Conservation (phyloP, 1,139 yeast genomes). For the Debaryomycetaceae sp. region DNA sequence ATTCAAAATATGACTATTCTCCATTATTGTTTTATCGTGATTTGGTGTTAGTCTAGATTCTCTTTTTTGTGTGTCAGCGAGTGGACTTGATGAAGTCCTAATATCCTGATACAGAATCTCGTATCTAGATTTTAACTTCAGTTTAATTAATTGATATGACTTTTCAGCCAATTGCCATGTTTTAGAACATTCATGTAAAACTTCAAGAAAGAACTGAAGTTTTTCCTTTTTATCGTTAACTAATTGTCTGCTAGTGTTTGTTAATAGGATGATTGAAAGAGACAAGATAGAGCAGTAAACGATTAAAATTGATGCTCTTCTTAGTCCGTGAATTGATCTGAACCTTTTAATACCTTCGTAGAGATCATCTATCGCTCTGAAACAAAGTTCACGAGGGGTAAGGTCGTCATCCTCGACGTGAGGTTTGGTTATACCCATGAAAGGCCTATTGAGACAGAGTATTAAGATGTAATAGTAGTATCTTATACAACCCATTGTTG, state of each 20-base stretch:
- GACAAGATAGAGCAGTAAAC: constrained; percentile 48
- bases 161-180: constrained; percentile 52
- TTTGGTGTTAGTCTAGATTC: neutral
- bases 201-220: constrained; percentile 37
- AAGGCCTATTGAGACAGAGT: constrained; percentile 58
- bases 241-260: constrained; percentile 27
- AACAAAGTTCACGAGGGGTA: constrained; percentile 33
- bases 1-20: neutral
- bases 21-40: neutral
- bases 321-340: constrained; percentile 37
- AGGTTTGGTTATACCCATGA: constrained; percentile 32
- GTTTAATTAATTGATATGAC: constrained; percentile 38
- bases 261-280: constrained; percentile 41
- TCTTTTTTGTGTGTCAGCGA: neutral
- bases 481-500: constrained; percentile 49
- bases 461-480: constrained; percentile 57
- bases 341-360: constrained; percentile 36
- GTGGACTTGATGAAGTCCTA: neutral
- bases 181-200: constrained; percentile 34
- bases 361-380: constrained; percentile 41
- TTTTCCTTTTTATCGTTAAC: constrained; percentile 23
- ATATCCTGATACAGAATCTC: neutral
- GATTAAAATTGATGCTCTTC: constrained; percentile 43
- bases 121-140: constrained; percentile 21
- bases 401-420: constrained; percentile 13